Base-by-base conservation (phyloP, 192 early-diverging fungal species). In the Ambispora gerdemannii region DNA sequence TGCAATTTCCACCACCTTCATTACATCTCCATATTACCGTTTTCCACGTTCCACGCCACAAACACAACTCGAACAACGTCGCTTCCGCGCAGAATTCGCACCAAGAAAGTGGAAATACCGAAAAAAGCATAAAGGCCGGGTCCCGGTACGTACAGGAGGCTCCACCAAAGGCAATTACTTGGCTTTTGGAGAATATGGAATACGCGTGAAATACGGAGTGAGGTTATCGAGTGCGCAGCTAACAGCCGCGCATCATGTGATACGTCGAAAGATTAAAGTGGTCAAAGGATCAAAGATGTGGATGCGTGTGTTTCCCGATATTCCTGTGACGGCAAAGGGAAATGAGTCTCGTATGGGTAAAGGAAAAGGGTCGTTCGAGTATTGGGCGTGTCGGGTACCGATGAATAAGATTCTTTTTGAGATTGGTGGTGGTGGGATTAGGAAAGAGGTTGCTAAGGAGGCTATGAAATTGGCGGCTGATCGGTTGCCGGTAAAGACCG, bases 291-390 rank as follows among this genome's bases (percentile, higher is more conserved):
- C 90, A 28, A 78, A 89, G 72, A 81, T 95, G 65, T 93, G 85
- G 90, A 83, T 95, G 75, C 84, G 93, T 33, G 88, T 91, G 56
- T 96, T 95, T 74, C 93, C 96, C 2, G 91, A 95, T 73, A 87
- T 96, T 19, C 96, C 96, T 7, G 93, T 96, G 19, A 92, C 93
- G 0, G 88, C 87, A 35, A 96, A 96, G 74, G 92, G 92, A 31
- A 90, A 88, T 31, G 96, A 95, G 78, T 85, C 88, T 43, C 87
- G 96, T 81, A 98, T 98, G 96, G 96, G 96, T 70, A 95, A 95
- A 80, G 96, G 96, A 71, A 98, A 98, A 75, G 96, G 96, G 72
- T 82, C 89, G 35, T 86, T 96, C 55, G 95, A 96, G 50, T 96
- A 91, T 81, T 96, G 88, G 87, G 93, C 92, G 1, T 93, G 91